Percentiles rank a stretch among this genome's conserved stretches.
Conservation (phyloP, 2,329 filamentous ascomycete genomes). For the Fusarium longipes region DNA sequence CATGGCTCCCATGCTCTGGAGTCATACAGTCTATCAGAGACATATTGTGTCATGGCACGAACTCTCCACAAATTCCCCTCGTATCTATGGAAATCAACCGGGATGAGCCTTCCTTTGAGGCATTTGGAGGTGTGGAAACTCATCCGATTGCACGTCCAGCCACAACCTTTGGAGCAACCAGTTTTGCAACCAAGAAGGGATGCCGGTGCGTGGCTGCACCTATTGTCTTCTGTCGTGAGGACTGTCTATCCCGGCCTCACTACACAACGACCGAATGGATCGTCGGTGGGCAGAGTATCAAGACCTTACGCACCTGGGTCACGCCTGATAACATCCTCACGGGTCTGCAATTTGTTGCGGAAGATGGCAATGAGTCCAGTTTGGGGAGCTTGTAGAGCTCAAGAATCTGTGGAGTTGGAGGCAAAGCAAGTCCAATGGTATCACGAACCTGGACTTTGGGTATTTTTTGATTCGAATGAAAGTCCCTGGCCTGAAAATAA, state of each 20-base stretch:
- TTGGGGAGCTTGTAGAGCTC: neutral
- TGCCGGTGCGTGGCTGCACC: neutral
- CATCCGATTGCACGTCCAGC: neutral
- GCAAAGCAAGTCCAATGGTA: neutral
- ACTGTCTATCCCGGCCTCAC: neutral
- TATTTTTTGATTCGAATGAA: neutral
- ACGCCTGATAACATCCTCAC: neutral
- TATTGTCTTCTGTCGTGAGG: neutral
- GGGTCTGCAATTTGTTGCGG: neutral
- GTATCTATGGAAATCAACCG: neutral
- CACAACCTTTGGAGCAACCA: neutral
- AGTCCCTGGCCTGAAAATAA: neutral
- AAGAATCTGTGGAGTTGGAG: neutral
- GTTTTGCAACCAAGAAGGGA: neutral
- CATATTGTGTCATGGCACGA: neutral
- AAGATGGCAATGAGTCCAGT: neutral
- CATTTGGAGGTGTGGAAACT: neutral
- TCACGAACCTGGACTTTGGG: neutral
- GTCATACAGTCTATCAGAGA: neutral
- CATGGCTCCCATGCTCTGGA: neutral
- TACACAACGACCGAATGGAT: neutral
- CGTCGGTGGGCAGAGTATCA: neutral
- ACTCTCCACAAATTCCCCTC: neutral
- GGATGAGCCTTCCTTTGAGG: neutral
- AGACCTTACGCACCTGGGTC: neutral